Percentiles rank a stretch among this genome's conserved stretches.
Conservation (phyloP, 2,329 filamentous ascomycete genomes). For the Clarireedia paspali region DNA sequence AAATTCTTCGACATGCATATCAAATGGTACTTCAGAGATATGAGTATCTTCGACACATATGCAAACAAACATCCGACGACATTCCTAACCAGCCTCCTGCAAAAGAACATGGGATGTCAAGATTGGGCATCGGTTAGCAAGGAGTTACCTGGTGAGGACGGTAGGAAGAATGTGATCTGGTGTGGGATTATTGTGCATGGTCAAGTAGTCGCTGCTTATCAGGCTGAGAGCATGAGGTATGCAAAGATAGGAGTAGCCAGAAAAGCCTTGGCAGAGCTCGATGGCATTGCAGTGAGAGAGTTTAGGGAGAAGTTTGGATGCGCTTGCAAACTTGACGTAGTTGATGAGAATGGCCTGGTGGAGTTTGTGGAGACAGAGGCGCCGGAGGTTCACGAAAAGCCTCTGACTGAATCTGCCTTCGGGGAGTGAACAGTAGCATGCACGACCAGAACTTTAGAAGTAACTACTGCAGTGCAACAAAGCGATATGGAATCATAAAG, state of each 20-base stretch:
- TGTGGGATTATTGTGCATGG: constrained; percentile 73
- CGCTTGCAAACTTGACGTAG: constrained; percentile 40
- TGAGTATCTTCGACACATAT: constrained; percentile 79
- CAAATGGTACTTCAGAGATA: constrained; percentile 73
- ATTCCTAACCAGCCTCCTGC: constrained; percentile 56
- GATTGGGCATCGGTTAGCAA: constrained; percentile 42
- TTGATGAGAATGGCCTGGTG: neutral
- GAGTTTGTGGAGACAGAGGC: constrained; percentile 3
- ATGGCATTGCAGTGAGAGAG: constrained; percentile 40
- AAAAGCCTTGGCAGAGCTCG: constrained; percentile 43
- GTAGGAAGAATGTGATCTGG: constrained; percentile 45
- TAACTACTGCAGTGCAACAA: no score
- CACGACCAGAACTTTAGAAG: no score
- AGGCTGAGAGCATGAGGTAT: constrained; percentile 58
- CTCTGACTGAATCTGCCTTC: no score
- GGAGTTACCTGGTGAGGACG: constrained; percentile 34
- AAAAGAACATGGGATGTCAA: constrained; percentile 56
- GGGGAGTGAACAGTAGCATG: no score
- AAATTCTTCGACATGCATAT: constrained; percentile 72
- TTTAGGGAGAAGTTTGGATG: constrained; percentile 58
- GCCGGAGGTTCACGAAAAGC: neutral
- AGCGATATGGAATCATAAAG: no score
- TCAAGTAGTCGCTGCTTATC: constrained; percentile 52
- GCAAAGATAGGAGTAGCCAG: constrained; percentile 64
- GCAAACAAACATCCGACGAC: constrained; percentile 83